Base-by-base conservation (phyloP, 768 basidiomycete species). In the Boletus speciosus region DNA sequence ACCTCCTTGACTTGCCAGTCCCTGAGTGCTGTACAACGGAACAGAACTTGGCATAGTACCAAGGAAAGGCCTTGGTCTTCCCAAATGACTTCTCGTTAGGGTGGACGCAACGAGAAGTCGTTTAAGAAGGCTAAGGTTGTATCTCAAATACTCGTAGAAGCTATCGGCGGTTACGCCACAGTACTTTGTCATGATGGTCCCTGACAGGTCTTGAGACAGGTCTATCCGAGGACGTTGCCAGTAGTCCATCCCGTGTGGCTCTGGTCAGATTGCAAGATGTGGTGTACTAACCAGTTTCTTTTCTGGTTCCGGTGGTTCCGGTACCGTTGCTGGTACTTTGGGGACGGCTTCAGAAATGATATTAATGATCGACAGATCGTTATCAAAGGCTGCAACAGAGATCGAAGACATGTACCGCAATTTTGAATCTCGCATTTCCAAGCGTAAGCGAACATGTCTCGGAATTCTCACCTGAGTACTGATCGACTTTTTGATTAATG, bases 71-170 rank as follows among this genome's bases (percentile, higher is more conserved):
- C 5, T 9, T 9, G 14, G 15, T 12, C 3, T 36, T 9, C 16
- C 5, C 31, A 38, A 53, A 59, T 4, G 29, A 6, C 32, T 23
- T 45, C 16, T 55, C 39, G 6, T 9, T 2, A 4, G 6, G 29
- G 29, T 29, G 0, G 1, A 29, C 29, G 29, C 29, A 32, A 32
- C 31, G 31, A 32, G 10, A 32, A 32, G 10, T 11, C 3, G 9
- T 32, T 32, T 2, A 32, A 32, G 31, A 32, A 11, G 31, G 31
- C 31, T 32, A 32, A 32, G 31, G 4, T 54, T 55, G 5, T 34
- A 2, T 14, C 47, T 45, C 12, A 59, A 1, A 39, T 59, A 51
- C 25, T 60, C 40, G 45, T 50, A 40, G 40, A 59, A 55, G 4
- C 31, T 44, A 2, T 43, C 40, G 3, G 32, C 38, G 0, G 49